Evolutionary conservation across 2,329 filamentous ascomycete genomes (phyloP), one percentile per base, ranked within the genome.

Genomic region (Aureobasidium vineae): DNA sequence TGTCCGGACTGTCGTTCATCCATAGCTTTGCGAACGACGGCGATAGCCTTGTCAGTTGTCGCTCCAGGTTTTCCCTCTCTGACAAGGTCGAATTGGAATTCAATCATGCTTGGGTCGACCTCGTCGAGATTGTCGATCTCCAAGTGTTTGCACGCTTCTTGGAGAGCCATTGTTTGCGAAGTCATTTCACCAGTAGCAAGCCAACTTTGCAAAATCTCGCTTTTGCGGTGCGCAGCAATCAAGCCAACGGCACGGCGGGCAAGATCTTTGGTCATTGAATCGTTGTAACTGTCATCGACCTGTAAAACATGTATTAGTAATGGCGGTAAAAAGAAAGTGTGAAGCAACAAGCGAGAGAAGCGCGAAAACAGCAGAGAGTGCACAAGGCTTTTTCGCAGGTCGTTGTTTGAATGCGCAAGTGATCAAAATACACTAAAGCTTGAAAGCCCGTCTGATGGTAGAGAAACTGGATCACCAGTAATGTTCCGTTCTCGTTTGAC

Each of bases 171-270:
- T 63, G 83, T 80, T 33, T 78, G 75, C 16, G 77, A 76, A 5
- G 76, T 78, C 56, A 82, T 78, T 66, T 82, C 79, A 13, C 83
- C 85, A 1, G 82, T 84, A 15, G 79, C 75, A 38, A 87, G 72
- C 72, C 83, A 88, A 64, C 80, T 79, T 16, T 79, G 79, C 16
- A 89, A 75, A 19, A 77, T 74, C 21, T 82, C 75, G 67, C 86
- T 89, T 53, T 85, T 82, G 15, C 87, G 81, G 65, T 81, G 74
- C 31, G 85, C 78, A 3, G 86, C 86, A 68, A 89, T 88, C 28
- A 88, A 75, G 40, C 79, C 75, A 47, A 89, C 77, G 11, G 87
- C 87, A 69, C 83, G 83, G 52, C 78, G 76, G 10, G 83, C 85
- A 59, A 82, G 78, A 40, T 82, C 80, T 71, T 79, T 77, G 68